Conservation (phyloP, 805 yeast species). For the Zygosaccharomyces lentus region DNA sequence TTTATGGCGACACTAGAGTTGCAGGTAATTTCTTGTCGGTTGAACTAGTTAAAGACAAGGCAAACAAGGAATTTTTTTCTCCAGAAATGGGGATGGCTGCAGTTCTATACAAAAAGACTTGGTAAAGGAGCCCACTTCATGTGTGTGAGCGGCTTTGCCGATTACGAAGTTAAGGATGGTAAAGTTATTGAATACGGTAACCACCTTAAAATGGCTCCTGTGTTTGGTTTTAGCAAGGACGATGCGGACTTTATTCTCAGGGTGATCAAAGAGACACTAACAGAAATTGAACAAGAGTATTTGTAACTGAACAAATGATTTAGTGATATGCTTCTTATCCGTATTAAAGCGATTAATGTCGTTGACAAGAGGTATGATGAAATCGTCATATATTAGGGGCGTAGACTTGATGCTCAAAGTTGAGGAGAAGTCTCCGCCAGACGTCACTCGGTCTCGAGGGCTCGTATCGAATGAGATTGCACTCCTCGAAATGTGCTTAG, state of each 20-base stretch:
- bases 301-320: neutral
- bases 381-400: no score
- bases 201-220: constrained; percentile 4
- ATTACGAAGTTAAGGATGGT: neutral
- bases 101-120: constrained; percentile 2
- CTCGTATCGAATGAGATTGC: no score
- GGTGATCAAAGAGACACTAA: constrained; percentile 1
- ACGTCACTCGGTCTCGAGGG: no score
- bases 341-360: no score
- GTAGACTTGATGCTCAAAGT: no score
- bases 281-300: neutral
- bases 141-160: constrained; percentile 2
- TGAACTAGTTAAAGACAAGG: constrained; percentile 48
- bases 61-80: neutral
- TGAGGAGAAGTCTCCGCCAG: no score
- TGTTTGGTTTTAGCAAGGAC: neutral
- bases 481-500: no score
- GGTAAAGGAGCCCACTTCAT: constrained; percentile 1
- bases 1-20: constrained; percentile 60
- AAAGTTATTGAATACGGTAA: constrained; percentile 3
- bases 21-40: constrained; percentile 56
- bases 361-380: no score
- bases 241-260: constrained; percentile 4
- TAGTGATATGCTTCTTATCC: no score
- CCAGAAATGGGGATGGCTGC: constrained; percentile 4